phyloP scores from a whole-genome alignment of 345 rosid species.

The Euclidium syriacum region DNA sequence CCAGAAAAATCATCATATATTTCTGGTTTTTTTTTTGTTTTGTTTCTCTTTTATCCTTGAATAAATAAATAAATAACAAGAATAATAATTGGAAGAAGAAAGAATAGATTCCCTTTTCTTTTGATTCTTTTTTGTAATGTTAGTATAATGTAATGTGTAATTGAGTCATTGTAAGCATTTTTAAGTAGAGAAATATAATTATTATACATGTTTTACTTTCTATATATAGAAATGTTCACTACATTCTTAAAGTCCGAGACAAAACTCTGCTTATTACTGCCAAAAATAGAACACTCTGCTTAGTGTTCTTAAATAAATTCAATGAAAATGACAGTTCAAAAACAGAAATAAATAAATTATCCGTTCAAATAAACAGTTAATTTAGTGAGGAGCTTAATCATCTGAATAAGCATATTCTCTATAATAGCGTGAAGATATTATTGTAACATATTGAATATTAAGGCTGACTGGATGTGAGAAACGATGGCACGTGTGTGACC shows the following conservation, averaged over 20 bases:
- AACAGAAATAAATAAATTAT: no score
- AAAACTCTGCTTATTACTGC: no score
- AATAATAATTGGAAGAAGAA: constrained; percentile 19
- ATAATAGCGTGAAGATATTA: not conserved
- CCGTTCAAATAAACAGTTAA: no score
- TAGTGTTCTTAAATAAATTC: no score
- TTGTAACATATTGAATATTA: not conserved
- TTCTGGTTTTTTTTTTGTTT: constrained; percentile 15
- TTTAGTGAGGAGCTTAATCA: no score
- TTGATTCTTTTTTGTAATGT: constrained; percentile 21
- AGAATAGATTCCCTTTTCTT: constrained; percentile 21
- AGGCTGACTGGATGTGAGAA: not conserved
- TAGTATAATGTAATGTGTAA: constrained; percentile 14
- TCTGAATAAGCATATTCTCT: not conserved
- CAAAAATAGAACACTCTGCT: no score
- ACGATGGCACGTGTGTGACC: not conserved
- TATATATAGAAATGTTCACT: not conserved
- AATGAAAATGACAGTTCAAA: no score
- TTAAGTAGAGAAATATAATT: not conserved
- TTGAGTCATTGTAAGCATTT: not conserved
- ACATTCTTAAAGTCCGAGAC: not conserved
- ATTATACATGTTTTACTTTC: not conserved
- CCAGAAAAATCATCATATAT: constrained; percentile 8
- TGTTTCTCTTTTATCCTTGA: constrained; percentile 18
- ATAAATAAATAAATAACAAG: not conserved